Evolutionary conservation across 345 rosid species (phyloP).

Genomic region (Erucastrum elatum): DNA sequence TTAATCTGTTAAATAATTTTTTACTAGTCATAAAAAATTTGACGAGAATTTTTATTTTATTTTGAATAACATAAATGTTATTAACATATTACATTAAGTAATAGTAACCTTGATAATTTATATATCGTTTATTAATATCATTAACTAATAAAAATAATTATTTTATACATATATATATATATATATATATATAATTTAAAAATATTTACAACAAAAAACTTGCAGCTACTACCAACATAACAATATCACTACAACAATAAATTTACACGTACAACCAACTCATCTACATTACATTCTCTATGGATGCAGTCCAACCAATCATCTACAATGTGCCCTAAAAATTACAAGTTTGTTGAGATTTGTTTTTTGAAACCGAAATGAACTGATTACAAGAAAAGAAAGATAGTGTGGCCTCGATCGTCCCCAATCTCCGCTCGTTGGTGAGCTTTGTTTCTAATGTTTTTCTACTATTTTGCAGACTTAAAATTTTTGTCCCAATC

Average conservation of each 20-base stretch:
- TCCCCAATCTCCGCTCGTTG: neutral
- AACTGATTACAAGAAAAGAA: no score
- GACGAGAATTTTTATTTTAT: no score
- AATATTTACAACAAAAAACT: neutral
- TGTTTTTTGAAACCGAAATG: neutral
- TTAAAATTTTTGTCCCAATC: constrained; percentile 85
- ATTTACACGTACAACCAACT: neutral
- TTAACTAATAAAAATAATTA: neutral
- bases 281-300: neutral
- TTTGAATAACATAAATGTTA: no score
- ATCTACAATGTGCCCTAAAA: no score
- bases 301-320: neutral
- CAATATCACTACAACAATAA: neutral
- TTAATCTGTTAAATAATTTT: neutral
- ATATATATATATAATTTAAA: no score
- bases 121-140: neutral
- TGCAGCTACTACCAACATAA: neutral
- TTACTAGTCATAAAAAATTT: no score
- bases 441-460: neutral
- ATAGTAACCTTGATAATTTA: neutral
- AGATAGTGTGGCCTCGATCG: neutral
- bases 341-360: no score
- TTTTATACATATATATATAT: no score
- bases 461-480: constrained; percentile 41
- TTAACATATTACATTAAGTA: neutral